Evolutionary conservation across 495 filamentous ascomycete genomes (phyloP), one percentile per base, ranked within the genome.

Genomic region (Thermothielavioides terrestris): DNA sequence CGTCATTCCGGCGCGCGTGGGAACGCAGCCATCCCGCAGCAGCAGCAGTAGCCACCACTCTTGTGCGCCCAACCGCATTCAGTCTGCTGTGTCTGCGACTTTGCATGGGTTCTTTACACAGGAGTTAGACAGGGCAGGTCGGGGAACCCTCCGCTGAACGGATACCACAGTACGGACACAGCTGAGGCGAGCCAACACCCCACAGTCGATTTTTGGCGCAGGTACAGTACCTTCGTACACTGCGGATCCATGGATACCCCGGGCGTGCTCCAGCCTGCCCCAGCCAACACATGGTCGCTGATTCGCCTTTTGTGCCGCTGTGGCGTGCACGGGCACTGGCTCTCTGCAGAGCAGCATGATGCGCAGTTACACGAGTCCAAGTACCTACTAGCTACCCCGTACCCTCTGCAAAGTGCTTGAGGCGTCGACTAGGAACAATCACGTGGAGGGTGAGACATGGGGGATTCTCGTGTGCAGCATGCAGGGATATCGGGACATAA

Each of bases 151-250:
- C 8, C 26, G 37, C 15, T 46, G 42, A n/a, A n/a, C n/a, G n/a
- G n/a, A n/a, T n/a, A n/a, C n/a, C n/a, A n/a, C n/a, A n/a, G n/a
- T n/a, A n/a, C n/a, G n/a, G n/a, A n/a, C n/a, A n/a, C 31, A 43
- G 23, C 43, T 43, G 42, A 54, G 40, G 52, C 52, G 45, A 49
- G 52, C 52, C 45, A 36, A 36, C 34, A n/a, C n/a, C n/a, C n/a
- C n/a, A n/a, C n/a, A n/a, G n/a, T n/a, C n/a, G n/a, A n/a, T n/a
- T n/a, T n/a, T n/a, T n/a, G n/a, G n/a, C n/a, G n/a, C n/a, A n/a
- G n/a, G n/a, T n/a, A n/a, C n/a, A n/a, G n/a, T n/a, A n/a, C n/a
- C n/a, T n/a, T n/a, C n/a, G n/a, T n/a, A n/a, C n/a, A n/a, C n/a
- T n/a, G n/a, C n/a, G n/a, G n/a, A 40, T 37, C 44, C 23, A 18